phyloP scores from a whole-genome alignment of 2,329 filamentous ascomycete species.

The Colletotrichum lini region DNA sequence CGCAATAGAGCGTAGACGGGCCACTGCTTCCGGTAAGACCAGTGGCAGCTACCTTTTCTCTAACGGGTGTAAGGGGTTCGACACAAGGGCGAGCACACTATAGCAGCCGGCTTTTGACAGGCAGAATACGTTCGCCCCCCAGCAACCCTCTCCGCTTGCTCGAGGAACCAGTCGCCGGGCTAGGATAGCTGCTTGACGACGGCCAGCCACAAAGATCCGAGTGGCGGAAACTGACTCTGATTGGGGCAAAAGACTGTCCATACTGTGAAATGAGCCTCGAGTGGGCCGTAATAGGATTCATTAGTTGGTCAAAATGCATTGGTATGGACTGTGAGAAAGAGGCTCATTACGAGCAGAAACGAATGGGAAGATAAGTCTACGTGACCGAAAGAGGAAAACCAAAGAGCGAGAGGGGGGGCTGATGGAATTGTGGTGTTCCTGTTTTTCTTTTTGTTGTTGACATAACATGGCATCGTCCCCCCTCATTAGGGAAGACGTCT shows the following conservation, averaged over 20 bases:
- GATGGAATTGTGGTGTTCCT: no score
- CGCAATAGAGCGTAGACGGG: constrained; percentile 7
- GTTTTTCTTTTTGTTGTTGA: no score
- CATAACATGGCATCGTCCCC: neutral
- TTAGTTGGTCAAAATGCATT: neutral
- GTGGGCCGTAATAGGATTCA: neutral
- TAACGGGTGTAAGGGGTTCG: neutral
- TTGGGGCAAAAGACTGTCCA: neutral
- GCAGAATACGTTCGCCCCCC: neutral
- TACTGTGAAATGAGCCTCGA: neutral
- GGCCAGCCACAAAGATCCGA: neutral
- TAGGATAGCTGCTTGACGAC: constrained; percentile 5
- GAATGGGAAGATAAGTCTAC: no score
- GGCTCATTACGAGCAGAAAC: neutral
- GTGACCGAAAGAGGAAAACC: neutral
- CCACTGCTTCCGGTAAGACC: constrained; percentile 29
- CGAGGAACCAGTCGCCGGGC: neutral
- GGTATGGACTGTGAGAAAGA: neutral
- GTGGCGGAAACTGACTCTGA: neutral
- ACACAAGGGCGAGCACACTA: neutral
- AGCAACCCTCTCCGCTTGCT: constrained; percentile 6
- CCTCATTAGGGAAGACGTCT: constrained; percentile 10
- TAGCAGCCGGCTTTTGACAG: constrained; percentile 10
- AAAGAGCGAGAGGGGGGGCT: no score
- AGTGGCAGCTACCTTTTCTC: constrained; percentile 2